phyloP scores from a whole-genome alignment of 805 yeast genomes.

The Blastobotrys parvus region DNA sequence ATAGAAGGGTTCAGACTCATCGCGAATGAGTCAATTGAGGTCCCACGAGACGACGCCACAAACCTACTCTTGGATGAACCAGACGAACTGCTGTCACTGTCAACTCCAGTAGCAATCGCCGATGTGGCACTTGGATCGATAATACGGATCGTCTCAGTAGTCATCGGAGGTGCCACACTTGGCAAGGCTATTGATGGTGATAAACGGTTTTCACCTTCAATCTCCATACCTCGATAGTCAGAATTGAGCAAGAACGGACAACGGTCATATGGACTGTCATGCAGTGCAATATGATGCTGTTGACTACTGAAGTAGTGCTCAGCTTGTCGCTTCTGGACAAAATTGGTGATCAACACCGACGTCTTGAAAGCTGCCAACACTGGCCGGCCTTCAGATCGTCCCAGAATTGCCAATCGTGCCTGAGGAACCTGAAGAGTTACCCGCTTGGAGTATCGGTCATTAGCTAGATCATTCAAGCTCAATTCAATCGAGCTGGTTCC shows the following conservation, averaged over 20 bases:
- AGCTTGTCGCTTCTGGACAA: slow-evolving; percentile 45
- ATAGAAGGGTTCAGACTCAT: not conserved
- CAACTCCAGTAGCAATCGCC: not conserved
- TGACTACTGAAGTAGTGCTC: slow-evolving; percentile 43
- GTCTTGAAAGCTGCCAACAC: slow-evolving; percentile 43
- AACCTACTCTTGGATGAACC: not conserved
- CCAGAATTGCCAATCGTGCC: slow-evolving; percentile 30
- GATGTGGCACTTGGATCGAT: slow-evolving; percentile 21
- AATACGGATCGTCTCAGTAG: slow-evolving; percentile 38
- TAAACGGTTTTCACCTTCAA: slow-evolving; percentile 43
- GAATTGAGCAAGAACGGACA: slow-evolving; percentile 60
- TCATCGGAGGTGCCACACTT: slow-evolving; percentile 51
- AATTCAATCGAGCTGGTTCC: slow-evolving; percentile 27
- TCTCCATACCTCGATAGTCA: slow-evolving; percentile 44
- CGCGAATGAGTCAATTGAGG: not conserved
- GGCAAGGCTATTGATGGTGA: slow-evolving; percentile 58
- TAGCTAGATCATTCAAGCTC: slow-evolving; percentile 61
- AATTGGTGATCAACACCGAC: slow-evolving; percentile 50
- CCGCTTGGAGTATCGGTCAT: slow-evolving; percentile 51
- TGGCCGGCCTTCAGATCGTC: slow-evolving; percentile 7
- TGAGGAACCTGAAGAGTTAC: slow-evolving; percentile 43
- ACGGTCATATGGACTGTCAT: slow-evolving; percentile 82
- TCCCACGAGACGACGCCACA: not conserved
- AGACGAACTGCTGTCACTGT: not conserved
- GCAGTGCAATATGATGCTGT: slow-evolving; percentile 52